phyloP scores from a whole-genome alignment of 2,329 filamentous ascomycete genomes.

The Fusarium lyarnte region DNA sequence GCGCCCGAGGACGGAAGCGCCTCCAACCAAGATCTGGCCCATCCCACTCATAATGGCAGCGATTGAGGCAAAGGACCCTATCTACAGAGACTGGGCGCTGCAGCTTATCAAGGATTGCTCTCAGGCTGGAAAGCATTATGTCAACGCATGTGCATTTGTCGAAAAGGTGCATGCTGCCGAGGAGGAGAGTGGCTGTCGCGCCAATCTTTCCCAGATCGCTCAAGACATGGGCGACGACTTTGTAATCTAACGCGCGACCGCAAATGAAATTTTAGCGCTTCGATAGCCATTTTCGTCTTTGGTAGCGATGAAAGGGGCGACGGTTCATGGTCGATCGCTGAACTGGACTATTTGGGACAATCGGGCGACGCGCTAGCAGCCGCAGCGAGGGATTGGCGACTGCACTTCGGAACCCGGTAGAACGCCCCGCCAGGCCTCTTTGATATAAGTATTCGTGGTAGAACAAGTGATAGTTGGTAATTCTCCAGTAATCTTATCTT shows the following conservation, averaged over 20 bases:
- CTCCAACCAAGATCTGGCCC: neutral
- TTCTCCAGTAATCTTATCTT: neutral
- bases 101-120: rapidly evolving
- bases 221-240: neutral
- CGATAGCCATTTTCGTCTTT: rapidly evolving
- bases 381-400: rapidly evolving
- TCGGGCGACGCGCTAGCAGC: neutral
- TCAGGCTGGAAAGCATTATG: neutral
- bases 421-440: neutral
- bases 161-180: neutral
- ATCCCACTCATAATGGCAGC: neutral
- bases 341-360: neutral
- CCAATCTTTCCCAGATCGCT: neutral
- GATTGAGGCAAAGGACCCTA: neutral
- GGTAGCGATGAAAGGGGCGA: rapidly evolving
- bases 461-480: rapidly evolving
- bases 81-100: neutral
- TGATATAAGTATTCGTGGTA: neutral
- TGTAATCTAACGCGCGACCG: neutral
- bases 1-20: rapidly evolving
- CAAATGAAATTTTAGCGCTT: neutral
- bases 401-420: rapidly evolving
- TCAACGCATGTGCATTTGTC: neutral
- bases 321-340: neutral
- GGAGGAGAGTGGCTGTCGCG: neutral